Conservation (phyloP, 2,329 filamentous ascomycete species). For the Alternaria brassicicola region DNA sequence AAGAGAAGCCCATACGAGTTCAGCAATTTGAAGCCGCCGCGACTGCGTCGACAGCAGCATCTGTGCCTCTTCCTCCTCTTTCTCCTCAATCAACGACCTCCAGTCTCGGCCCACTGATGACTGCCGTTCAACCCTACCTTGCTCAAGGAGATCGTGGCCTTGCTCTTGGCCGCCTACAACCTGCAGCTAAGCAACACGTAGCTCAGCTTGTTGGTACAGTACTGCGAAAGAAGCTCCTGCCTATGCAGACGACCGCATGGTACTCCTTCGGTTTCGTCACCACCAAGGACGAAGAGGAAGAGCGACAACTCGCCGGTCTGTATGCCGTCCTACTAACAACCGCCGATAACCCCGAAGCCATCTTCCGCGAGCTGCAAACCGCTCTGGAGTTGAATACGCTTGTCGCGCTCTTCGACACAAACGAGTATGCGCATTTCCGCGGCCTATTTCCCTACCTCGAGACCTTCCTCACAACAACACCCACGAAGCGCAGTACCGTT, state of each 20-base stretch:
- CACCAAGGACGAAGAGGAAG: slow-evolving; percentile 9
- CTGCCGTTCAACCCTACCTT: background rate
- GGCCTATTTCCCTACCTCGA: slow-evolving; percentile 9
- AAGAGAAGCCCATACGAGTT: background rate
- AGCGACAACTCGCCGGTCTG: slow-evolving; percentile 6
- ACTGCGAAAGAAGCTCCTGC: background rate
- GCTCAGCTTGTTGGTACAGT: slow-evolving; percentile 8
- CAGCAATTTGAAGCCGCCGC: too few relatives aligned
- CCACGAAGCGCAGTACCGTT: slow-evolving; percentile 8
- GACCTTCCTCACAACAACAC: slow-evolving; percentile 14
- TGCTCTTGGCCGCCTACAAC: background rate
- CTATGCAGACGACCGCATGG: slow-evolving; percentile 5
- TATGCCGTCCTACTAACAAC: slow-evolving; percentile 17
- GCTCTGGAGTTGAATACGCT: slow-evolving; percentile 15
- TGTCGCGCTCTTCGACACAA: slow-evolving; percentile 7
- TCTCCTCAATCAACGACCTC: background rate
- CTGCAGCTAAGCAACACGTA: slow-evolving; percentile 4
- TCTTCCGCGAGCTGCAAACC: slow-evolving; percentile 15
- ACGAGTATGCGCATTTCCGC: slow-evolving; percentile 4
- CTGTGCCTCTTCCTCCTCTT: too few relatives aligned
- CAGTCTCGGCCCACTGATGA: background rate
- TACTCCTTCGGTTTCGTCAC: slow-evolving; percentile 26
- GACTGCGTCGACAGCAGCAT: background rate
- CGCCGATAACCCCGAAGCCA: background rate
- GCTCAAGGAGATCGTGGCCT: background rate